Evolutionary conservation across 176 grass and related monocot genomes (phyloP), one percentile per base, ranked within the genome.

Genomic region (Zoysia pacifica): DNA sequence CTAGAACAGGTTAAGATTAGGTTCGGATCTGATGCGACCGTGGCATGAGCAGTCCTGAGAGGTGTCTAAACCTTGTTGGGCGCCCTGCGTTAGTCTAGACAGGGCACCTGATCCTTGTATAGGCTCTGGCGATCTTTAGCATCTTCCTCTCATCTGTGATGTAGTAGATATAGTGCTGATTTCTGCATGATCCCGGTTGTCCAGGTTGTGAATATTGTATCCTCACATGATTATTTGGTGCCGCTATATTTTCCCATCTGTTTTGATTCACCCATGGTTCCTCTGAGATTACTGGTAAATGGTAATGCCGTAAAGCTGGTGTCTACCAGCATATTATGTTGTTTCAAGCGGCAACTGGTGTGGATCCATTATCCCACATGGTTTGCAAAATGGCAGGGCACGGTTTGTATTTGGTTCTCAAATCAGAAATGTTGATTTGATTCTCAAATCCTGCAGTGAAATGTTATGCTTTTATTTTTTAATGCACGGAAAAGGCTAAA

Each of bases 151-250:
- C 84, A 76, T 75, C 65, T 78, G 86, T 89, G 69, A 42, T 70
- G 59, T 82, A 83, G 28, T 28, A 28, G 69, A 67, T 67, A 67
- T 71, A 39, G 72, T 77, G 81, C 45, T 86, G 58, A 45, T 69
- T 90, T 77, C 54, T 79, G 77, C 73, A 41, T 65, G 86, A 68
- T 7, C 77, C 70, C 71, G 11, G 58, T 88, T 81, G 81, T 70
- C 69, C 76, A 85, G 83, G 85, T 84, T 97, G 90, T 97, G 90
- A 93, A 93, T 97, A 93, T 87, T 74, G 18, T 58, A 19, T 58
- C 6, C 16, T 15, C 51, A 19, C 55, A 58, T 20, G 6, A 58
- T 58, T 55, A 55, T 55, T 55, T 58, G 55, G 53, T 8, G 55
- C 55, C 19, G 55, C 55, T 18, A 58, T 58, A 19, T 8, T 58